Evolutionary conservation across 208 protist genomes (phyloP).

Genomic region (Trypanosoma theileri): DNA sequence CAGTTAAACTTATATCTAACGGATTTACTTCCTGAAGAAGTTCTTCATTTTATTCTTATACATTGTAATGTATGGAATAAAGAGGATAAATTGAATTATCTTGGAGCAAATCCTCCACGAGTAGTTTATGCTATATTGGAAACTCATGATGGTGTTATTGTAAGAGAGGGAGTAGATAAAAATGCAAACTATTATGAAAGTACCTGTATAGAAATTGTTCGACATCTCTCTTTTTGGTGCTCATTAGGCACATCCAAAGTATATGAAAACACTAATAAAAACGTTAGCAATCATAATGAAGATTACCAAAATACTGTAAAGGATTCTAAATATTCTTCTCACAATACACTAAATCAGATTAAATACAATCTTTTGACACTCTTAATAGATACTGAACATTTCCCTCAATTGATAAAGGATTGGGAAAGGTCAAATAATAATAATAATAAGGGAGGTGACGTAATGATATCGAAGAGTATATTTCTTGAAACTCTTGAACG

Average conservation of each 20-base stretch:
- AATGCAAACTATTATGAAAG: background rate
- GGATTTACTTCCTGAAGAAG: slow-evolving; percentile 4
- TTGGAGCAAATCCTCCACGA: background rate
- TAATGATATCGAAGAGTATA: background rate
- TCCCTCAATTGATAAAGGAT: slow-evolving; percentile 1
- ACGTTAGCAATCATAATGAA: background rate
- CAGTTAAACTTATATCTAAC: background rate
- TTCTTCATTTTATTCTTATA: slow-evolving; percentile 21
- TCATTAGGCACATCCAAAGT: slow-evolving; percentile 15
- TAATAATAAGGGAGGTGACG: background rate
- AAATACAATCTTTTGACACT: slow-evolving; percentile 1
- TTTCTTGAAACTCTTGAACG: slow-evolving; percentile 16
- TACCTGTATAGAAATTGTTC: background rate
- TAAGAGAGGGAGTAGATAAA: background rate
- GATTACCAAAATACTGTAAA: background rate
- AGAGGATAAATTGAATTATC: background rate
- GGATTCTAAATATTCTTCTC: background rate
- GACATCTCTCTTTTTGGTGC: slow-evolving; percentile 18
- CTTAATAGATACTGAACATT: background rate
- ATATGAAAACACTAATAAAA: background rate
- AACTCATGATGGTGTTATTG: background rate
- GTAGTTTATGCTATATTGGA: slow-evolving; percentile 19
- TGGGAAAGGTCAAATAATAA: background rate
- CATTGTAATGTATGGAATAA: background rate
- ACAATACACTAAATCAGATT: background rate